Base-by-base conservation (phyloP, 176 grass and related monocot species). In the Dendrocalamus sinicus region DNA sequence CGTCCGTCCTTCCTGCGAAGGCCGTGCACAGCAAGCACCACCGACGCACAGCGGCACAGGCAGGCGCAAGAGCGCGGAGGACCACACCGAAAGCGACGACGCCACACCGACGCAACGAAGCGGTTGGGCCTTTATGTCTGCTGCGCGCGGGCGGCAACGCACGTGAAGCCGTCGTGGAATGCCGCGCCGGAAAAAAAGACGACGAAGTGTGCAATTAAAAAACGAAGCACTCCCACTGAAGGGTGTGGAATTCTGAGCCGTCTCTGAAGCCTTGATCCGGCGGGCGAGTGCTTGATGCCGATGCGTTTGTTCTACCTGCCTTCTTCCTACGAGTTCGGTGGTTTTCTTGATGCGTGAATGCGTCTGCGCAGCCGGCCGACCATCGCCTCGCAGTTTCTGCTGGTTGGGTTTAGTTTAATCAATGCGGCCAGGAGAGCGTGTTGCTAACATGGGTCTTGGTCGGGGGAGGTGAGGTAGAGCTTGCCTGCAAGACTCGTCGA, bases 81-180 rank as follows among this genome's bases (percentile, higher is more conserved):
- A 72, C 81, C 55, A 17, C 62, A 9, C 14, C 50, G 86, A 83
- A 50, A 77, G 72, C 79, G 72, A 88, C 72, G 51, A 88, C 72
- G 51, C 17, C 41, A 8, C 86, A 76, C 62, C 85, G 9, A 12
- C 58, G 37, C 37, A 39, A 22, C 47, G 23, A 39, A 39, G 78
- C 78, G 24, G 76, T 73, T 86, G 76, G 59, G 71, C 59, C 47
- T 22, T 81, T 37, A 20, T 26, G 26, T 76, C 51, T 5, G 45
- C 77, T 8, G 12, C 75, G 45, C 24, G 46, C 78, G 37, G n/a
- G 15, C 72, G 78, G 62, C 67, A 2, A 11, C 48, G 65, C 80
- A 58, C 41, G 66, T 82, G 80, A 71, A 57, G 22, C 4, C 66
- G 2, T 14, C 63, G 66, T 70, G 79, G 79, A 28, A 30, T 64